Evolutionary conservation across 148 eudicot species (phyloP), one percentile per base, ranked within the genome.

Genomic region (Agrostemma githago): DNA sequence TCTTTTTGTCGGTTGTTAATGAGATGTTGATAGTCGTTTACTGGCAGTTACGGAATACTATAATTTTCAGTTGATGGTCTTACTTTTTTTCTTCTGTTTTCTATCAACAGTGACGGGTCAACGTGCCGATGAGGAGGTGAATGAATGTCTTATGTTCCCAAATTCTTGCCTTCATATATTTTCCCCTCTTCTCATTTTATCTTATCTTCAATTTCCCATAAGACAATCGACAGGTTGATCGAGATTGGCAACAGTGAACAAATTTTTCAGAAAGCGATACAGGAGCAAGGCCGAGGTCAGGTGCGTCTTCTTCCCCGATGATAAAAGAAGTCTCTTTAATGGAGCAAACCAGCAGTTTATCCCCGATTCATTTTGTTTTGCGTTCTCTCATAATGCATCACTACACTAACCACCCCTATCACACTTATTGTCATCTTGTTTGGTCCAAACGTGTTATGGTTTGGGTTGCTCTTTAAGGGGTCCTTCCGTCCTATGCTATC

Each of bases 211-310:
- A 71, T 72, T 80, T 54, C 43, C 73, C 77, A 48, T 89, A 95
- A n/a, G 97, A 95, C 96, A 68, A 85, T 92, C 79, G 99, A 95
- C 81, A 78, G 72, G 34, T 77, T 95, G 77, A 92, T 95, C 73
- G 96, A 95, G 87, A 95, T 96, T 8, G 99, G 99, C 72, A 97
- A 92, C 54, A 92, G 97, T 48, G 99, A 95, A 74, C 97, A 92
- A 71, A 95, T 92, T 38, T 95, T 95, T 75, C 97, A 92, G 75
- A 95, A 85, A 78, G 99, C 99, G 8, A 90, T 95, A 43, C 89
- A 86, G 75, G 98, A 92, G 85, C 99, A 95, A 83, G 99, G 99
- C 48, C 88, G 96, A 82, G 97, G 96, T 82, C 99, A 89, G 96
- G 26, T 76, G 79, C n/a, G n/a, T n/a, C n/a, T n/a, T n/a, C n/a